Conservation (phyloP, 116 monocot species). For the Cymodocea nodosa region DNA sequence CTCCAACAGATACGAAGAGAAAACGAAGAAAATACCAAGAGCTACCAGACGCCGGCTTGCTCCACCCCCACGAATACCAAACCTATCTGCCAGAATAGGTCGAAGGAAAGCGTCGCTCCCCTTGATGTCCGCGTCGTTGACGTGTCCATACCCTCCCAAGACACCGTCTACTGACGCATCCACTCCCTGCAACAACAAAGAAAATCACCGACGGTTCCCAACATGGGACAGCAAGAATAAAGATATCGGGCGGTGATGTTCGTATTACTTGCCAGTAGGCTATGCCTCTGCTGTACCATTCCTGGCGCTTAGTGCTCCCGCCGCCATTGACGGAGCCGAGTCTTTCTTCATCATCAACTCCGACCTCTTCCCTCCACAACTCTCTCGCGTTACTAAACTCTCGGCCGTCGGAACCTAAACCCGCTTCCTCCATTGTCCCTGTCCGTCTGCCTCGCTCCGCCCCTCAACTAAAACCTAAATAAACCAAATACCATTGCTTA, state of each 20-base stretch:
- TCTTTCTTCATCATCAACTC: conserved; percentile 18
- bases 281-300: conserved; percentile 88
- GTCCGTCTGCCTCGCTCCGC: too few species aligned
- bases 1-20: too few species aligned
- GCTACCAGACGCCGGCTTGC: conserved; percentile 57
- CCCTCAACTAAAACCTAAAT: too few species aligned
- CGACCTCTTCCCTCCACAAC: conserved; percentile 89
- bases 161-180: conserved; percentile 95
- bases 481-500: too few species aligned
- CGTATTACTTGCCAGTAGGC: conserved; percentile 79
- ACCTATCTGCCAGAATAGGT: conserved; percentile 39
- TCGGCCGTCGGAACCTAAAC: conserved; percentile 63
- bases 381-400: conserved; percentile 50
- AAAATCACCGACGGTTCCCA: background rate
- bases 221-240: too few species aligned
- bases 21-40: conserved; percentile 36
- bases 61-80: conserved; percentile 17
- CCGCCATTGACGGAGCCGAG: background rate
- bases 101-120: conserved; percentile 78
- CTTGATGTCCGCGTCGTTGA: conserved; percentile 73
- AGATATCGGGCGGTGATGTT: background rate
- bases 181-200: conserved; percentile 34
- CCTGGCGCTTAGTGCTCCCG: conserved; percentile 27
- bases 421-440: conserved; percentile 47
- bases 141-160: conserved; percentile 74